Conservation (phyloP, 192 early-diverging fungal genomes). For the Coemansia sp. region DNA sequence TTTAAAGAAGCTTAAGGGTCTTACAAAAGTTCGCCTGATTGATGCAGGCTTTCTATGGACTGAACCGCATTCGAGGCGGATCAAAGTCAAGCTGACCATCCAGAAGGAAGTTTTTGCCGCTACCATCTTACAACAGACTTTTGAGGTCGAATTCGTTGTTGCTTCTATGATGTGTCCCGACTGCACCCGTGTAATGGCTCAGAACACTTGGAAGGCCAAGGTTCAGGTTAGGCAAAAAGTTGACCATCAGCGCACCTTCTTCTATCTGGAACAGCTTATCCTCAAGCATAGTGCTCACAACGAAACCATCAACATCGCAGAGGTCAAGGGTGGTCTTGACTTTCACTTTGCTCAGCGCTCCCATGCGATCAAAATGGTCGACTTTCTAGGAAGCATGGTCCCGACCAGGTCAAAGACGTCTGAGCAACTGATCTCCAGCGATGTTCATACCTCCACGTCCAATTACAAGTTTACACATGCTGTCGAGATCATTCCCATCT, state of each 20-base stretch:
- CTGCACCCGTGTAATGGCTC: conserved; percentile 91
- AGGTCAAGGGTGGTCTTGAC: conserved; percentile 93
- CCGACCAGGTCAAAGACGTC: conserved; percentile 87
- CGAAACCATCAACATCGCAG: conserved; percentile 98
- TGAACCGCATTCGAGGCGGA: conserved; percentile 84
- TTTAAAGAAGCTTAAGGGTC: conserved; percentile 87
- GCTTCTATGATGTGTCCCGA: conserved; percentile 92
- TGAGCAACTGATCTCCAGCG: conserved; percentile 94
- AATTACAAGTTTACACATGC: conserved; percentile 98
- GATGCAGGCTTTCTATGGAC: conserved; percentile 99
- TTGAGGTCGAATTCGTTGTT: conserved; percentile 94
- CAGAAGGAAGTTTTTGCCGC: conserved; percentile 97
- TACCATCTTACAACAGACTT: conserved; percentile 94
- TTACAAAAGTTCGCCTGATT: conserved; percentile 90
- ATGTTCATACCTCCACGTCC: conserved; percentile 85
- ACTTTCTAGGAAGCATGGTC: conserved; percentile 85
- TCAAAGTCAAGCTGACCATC: conserved; percentile 98
- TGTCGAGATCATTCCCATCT: conserved; percentile 92
- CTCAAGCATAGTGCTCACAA: conserved; percentile 96
- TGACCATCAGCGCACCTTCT: conserved; percentile 96
- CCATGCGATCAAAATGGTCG: conserved; percentile 94
- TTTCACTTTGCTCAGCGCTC: conserved; percentile 90
- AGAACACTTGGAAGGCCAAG: conserved; percentile 97
- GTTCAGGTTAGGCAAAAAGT: conserved; percentile 99
- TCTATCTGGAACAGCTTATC: conserved; percentile 97